A percentile compares a stretch with the other conserved stretches of the same genome.
These are phyloP conservation scores for Echinochloa phyllopogon DNA, from an alignment of 176 grass and related monocot species.

Conservation along the genomic window DNA sequence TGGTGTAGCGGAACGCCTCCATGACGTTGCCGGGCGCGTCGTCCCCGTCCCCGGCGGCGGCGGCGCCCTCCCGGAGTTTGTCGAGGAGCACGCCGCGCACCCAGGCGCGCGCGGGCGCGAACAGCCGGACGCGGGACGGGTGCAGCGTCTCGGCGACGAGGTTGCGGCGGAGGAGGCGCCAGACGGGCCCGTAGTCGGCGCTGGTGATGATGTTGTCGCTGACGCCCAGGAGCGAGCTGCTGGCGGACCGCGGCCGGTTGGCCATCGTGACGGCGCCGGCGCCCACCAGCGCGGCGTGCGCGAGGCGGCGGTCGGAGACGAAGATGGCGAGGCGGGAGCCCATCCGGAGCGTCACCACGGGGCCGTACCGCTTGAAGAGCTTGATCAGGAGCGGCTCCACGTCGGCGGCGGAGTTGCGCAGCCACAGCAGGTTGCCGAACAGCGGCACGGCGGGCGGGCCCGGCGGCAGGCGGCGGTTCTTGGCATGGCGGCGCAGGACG, in stretches of 20 bases:
- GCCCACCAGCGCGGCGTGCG: slow-evolving; percentile 49
- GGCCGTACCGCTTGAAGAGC: slow-evolving; percentile 50
- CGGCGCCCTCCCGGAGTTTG: not conserved
- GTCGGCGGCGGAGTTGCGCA: slow-evolving; percentile 14
- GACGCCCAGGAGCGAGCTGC: slow-evolving; percentile 26
- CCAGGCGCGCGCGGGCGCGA: slow-evolving; percentile 47
- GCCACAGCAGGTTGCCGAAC: slow-evolving; percentile 48
- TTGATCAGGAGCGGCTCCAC: slow-evolving; percentile 19
- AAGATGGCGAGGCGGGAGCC: slow-evolving; percentile 43
- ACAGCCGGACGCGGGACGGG: slow-evolving; percentile 47
- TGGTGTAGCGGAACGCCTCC: slow-evolving; percentile 56
- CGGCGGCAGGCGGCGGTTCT: slow-evolving; percentile 34
- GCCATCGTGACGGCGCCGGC: slow-evolving; percentile 35
- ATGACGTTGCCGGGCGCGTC: not conserved
- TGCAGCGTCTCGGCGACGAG: slow-evolving; percentile 54
- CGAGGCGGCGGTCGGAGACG: slow-evolving; percentile 50
- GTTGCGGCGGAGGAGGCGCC: slow-evolving; percentile 65
- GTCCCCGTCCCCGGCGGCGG: no score
- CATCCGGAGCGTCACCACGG: slow-evolving; percentile 44
- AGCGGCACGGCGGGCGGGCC: slow-evolving; percentile 42
- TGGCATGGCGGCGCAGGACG: not conserved
- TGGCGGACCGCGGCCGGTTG: slow-evolving; percentile 33
- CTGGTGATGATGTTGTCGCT: slow-evolving; percentile 38
- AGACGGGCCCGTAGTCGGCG: slow-evolving; percentile 52
- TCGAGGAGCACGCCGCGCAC: slow-evolving; percentile 42